Evolutionary conservation across 208 protist genomes (phyloP).

Genomic region (Acanthamoeba healyi): DNA sequence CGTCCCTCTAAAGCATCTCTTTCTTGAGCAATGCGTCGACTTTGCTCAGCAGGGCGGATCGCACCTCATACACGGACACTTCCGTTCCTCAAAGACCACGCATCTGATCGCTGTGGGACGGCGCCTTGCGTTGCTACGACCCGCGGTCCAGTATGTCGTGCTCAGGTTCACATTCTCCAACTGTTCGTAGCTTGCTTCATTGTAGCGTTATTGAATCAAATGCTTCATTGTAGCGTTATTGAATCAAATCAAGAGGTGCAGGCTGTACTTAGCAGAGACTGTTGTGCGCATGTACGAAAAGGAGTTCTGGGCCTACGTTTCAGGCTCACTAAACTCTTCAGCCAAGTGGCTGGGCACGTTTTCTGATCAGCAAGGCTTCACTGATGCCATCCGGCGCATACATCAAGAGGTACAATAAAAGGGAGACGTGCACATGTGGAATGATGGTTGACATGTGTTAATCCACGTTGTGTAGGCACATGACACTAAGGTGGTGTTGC

Average conservation of each 20-base stretch:
- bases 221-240: too few species aligned
- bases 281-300: conserved; percentile 5
- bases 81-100: conserved; percentile 38
- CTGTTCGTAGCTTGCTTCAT: neutral
- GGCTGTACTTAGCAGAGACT: conserved; percentile 20
- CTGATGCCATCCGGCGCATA: neutral
- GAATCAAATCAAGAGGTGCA: neutral
- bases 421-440: neutral
- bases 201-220: neutral
- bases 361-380: conserved; percentile 68
- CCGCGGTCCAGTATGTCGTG: neutral
- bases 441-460: neutral
- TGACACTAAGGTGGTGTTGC: conserved; percentile 53
- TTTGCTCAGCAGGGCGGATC: conserved; percentile 25
- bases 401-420: neutral
- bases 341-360: conserved; percentile 36
- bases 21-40: neutral
- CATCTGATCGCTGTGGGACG: neutral
- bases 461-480: neutral
- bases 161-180: conserved; percentile 9
- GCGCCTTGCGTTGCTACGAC: neutral
- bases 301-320: conserved; percentile 41
- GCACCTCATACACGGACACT: conserved; percentile 43
- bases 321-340: neutral
- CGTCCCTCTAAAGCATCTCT: conserved; percentile 25